A percentile compares a stretch with the other conserved stretches of the same genome.
phyloP scores from a whole-genome alignment of 2,329 filamentous ascomycete species.

The Parastagonospora avenae region DNA sequence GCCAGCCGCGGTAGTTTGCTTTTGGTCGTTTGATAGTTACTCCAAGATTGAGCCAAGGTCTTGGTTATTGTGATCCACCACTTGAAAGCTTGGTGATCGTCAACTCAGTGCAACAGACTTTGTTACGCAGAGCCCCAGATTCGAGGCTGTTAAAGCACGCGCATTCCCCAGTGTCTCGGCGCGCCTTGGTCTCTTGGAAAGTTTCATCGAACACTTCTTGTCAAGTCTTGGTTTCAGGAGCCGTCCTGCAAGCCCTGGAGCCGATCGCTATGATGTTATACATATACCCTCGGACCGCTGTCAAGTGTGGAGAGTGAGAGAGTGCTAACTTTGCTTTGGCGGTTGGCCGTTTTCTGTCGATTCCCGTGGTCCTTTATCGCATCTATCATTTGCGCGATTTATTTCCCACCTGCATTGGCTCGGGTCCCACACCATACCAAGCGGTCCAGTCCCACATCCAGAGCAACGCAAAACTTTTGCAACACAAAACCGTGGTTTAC shows the following conservation, averaged over 20 bases:
- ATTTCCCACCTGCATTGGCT: background rate
- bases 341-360: background rate
- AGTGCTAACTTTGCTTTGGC: background rate
- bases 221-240: slow-evolving; percentile 8
- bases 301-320: background rate
- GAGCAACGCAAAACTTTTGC: background rate
- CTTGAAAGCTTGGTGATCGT: background rate
- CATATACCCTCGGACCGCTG: slow-evolving; percentile 1
- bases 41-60: slow-evolving; percentile 5
- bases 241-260: background rate
- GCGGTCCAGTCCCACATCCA: background rate
- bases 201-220: slow-evolving; percentile 7
- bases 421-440: background rate
- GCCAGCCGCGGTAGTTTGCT: slow-evolving; percentile 5
- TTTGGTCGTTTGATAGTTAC: slow-evolving; percentile 2
- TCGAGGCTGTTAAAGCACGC: slow-evolving; percentile 4
- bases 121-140: slow-evolving; percentile 4
- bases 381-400: background rate
- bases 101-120: slow-evolving; percentile 3
- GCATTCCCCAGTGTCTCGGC: slow-evolving; percentile 6
- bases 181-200: slow-evolving; percentile 4
- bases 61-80: slow-evolving; percentile 7
- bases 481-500: slow-evolving; percentile 1
- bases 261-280: slow-evolving; percentile 2
- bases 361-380: background rate